Percentiles rank a stretch among this genome's conserved stretches.
These are phyloP conservation scores for Tuber magnatum DNA, from an alignment of 495 filamentous ascomycete genomes.

Conservation along the genomic window DNA sequence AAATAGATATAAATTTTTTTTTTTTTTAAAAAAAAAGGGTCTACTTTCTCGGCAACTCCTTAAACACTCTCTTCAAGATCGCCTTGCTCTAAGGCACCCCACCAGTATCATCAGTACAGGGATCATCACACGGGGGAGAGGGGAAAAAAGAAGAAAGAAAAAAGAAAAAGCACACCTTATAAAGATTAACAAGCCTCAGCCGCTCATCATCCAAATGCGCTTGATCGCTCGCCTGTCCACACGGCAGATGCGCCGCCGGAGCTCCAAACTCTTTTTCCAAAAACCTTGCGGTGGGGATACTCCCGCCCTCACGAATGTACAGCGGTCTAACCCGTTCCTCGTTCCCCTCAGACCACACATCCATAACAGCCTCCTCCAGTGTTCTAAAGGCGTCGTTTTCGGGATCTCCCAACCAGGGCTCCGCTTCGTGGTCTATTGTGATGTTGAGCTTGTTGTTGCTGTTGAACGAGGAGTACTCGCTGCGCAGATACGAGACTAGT, in stretches of 20 bases:
- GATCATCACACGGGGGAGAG: not conserved
- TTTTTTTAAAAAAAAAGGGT: not conserved
- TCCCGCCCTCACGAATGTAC: conserved; percentile 93
- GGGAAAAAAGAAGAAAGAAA: not conserved
- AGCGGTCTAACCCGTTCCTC: conserved; percentile 53
- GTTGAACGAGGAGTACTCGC: conserved; percentile 64
- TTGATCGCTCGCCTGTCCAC: conserved; percentile 87
- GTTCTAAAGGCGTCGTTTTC: conserved; percentile 85
- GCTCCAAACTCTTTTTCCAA: conserved; percentile 91
- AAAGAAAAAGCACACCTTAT: conserved; percentile 49
- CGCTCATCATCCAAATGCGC: conserved; percentile 95
- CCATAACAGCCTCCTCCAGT: conserved; percentile 74
- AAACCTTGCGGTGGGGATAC: conserved; percentile 87
- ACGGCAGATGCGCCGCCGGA: conserved; percentile 86
- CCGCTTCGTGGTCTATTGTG: conserved; percentile 81
- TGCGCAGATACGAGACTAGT: conserved; percentile 58
- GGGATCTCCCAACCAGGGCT: conserved; percentile 92
- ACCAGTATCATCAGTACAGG: conserved; percentile 14
- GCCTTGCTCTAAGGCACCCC: conserved; percentile 54
- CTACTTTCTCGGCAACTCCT: conserved; percentile 54
- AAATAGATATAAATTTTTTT: not conserved
- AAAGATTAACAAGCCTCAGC: conserved; percentile 74
- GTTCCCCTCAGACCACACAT: conserved; percentile 58
- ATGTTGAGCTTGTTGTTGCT: conserved; percentile 76
- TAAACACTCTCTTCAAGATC: conserved; percentile 83